Evolutionary conservation across 768 basidiomycete species (phyloP).

Genomic region (Boletus rex-veris): DNA sequence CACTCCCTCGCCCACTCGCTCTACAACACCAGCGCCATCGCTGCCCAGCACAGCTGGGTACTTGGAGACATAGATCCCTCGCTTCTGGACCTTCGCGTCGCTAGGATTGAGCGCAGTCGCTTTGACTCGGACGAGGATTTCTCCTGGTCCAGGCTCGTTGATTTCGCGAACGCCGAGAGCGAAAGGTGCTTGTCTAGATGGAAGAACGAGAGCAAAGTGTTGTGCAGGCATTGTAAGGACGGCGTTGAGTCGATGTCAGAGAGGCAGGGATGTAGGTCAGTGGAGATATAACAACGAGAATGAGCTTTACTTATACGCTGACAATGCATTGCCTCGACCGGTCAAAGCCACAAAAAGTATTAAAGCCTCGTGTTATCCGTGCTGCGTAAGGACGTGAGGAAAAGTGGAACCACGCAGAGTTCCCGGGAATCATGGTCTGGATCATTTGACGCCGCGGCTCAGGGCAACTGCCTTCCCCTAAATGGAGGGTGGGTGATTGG

Average conservation of each 20-base stretch:
- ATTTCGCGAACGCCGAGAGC: slow-evolving; percentile 32
- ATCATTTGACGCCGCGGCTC: slow-evolving; percentile 30
- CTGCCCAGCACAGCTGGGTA: slow-evolving; percentile 47
- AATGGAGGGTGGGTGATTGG: slow-evolving; percentile 26
- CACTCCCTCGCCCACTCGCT: slow-evolving; percentile 50
- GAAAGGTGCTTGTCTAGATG: slow-evolving; percentile 35
- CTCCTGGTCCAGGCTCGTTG: slow-evolving; percentile 43
- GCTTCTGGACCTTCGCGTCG: slow-evolving; percentile 50
- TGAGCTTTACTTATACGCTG: slow-evolving; percentile 29
- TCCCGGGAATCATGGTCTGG: slow-evolving; percentile 33
- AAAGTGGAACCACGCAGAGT: slow-evolving; percentile 24
- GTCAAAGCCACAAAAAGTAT: slow-evolving; percentile 22
- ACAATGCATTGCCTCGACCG: slow-evolving; percentile 28
- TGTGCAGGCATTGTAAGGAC: slow-evolving; percentile 23
- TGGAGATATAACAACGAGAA: slow-evolving; percentile 18
- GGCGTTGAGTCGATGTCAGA: slow-evolving; percentile 3
- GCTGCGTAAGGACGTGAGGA: slow-evolving; percentile 30
- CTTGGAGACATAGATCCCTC: slow-evolving; percentile 35
- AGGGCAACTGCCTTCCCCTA: slow-evolving; percentile 32
- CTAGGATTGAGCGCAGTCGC: slow-evolving; percentile 51
- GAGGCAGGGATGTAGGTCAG: slow-evolving; percentile 14
- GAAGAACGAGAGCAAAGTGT: slow-evolving; percentile 31
- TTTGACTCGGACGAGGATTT: slow-evolving; percentile 46
- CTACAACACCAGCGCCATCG: slow-evolving; percentile 52
- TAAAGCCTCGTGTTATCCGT: slow-evolving; percentile 35